Base-by-base conservation (phyloP, 768 basidiomycete species). In the Mycena vulgaris region DNA sequence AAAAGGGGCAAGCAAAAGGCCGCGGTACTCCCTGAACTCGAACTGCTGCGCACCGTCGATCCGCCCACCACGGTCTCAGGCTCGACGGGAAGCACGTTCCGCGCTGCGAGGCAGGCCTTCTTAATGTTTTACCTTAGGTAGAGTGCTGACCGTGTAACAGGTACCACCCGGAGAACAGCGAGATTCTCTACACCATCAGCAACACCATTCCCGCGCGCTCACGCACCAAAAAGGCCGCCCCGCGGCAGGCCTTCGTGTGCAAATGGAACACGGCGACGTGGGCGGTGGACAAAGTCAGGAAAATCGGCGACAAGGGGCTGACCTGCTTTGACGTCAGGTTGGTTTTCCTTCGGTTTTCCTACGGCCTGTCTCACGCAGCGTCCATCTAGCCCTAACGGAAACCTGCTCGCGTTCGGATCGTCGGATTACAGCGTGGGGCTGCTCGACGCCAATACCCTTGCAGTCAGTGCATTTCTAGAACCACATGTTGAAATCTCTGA, bases 261-360 rank as follows among this genome's bases (percentile, higher is more conserved):
- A 92, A 89, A 79, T 97, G 93, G 95, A 89, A 92, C 74, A 85
- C 90, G 17, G 76, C 86, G 23, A 87, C 86, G 2, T 95, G 95
- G 94, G 86, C 85, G 21, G 81, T 91, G 7, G 85, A 89, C 7
- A 91, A 89, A 68, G 84, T 85, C 27, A 87, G 92, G 63, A 95
- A 95, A 77, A 84, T 96, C 5, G 90, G 91, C 30, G 92, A 93
- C 68, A 90, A 91, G 70, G 92, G 93, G 23, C 75, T 98, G 33
- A 98, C 97, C 14, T 93, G 92, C 75, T 93, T 99, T 76, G 95
- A 95, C 77, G 81, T 95, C 60, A 97, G 95, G 96, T 95, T 71
- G 64, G 86, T 48, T 23, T 48, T 48, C 53, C 63, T 70, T 33
- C 2, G n/a, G n/a, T 33, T 33, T 71, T 62, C 55, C 47, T 66